Evolutionary conservation across 176 grass and related monocot genomes (phyloP), one percentile per base, ranked within the genome.

Genomic region (Phoenix roebelenii): DNA sequence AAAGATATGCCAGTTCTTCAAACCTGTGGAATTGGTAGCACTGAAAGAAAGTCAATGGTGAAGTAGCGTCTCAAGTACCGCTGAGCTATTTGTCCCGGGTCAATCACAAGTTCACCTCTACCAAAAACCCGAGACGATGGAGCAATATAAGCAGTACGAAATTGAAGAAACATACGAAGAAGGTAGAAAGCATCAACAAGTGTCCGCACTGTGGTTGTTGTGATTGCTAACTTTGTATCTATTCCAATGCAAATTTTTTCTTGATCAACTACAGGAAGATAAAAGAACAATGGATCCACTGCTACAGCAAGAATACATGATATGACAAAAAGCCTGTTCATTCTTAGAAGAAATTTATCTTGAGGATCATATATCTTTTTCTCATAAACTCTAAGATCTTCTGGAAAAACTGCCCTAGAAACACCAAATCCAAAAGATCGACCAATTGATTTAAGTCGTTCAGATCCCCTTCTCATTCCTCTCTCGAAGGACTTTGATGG

Each of bases 11-110:
- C 4, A 24, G 18, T 55, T 63, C 58, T 49, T 32, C 70, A 62
- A 18, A 72, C 92, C 92, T 97, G 92, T 67, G 92, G 87, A 75
- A 97, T 72, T 35, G 92, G 92, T 63, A 97, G 69, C 68, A 97
- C 54, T 9, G 92, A 84, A 69, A 91, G 54, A 16, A 91, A 68
- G 58, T 97, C 92, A 76, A 91, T 69, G 3, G 67, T 1, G 52
- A 97, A 91, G 67, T 78, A 85, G 68, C 72, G 85, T 62, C 53
- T 85, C n/a, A 97, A 54, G 66, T 97, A 97, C 18, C 73, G 69
- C 30, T 15, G 70, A 9, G 87, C 92, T 75, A 97, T 89, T 24
- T 70, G 50, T 58, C 59, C 50, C 17, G 92, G 87, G 66, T 97
- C 84, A 52, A 81, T 90, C 58, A 97, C 86, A 70, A 97, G 80